Base-by-base conservation (phyloP, 108 stramenopile species). In the Stephanodiscus minutulus region DNA sequence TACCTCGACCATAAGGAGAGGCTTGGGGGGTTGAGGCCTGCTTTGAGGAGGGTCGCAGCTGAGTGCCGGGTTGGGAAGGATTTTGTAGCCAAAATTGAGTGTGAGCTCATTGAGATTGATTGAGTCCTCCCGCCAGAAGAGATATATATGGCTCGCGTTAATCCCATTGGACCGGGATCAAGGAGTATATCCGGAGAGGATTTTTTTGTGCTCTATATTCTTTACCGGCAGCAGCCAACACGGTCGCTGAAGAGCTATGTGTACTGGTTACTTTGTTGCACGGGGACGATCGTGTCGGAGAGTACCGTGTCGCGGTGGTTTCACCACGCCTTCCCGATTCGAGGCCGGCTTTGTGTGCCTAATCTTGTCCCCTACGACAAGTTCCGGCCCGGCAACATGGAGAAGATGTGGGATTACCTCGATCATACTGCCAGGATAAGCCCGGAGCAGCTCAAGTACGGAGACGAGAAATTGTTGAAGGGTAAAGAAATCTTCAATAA, bases 381-480 rank as follows among this genome's bases (percentile, higher is more conserved):
- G 35, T 61, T 61, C 60, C 2, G 60, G 18, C 60, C 60, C 4
- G 33, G 3, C 10, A 61, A 61, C 35, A 35, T 61, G 5, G 18
- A 12, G 7, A 37, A 35, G 31, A 31, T 31, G 35, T 18, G 18
- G 20, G 60, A 61, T 1, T 61, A 61, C 9, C 18, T 61, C 5
- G 37, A 28, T n/a, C n/a, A n/a, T n/a, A n/a, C n/a, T n/a, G n/a
- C n/a, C n/a, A n/a, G n/a, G n/a, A n/a, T n/a, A n/a, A n/a, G n/a
- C n/a, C n/a, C n/a, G n/a, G n/a, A n/a, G n/a, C n/a, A n/a, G n/a
- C n/a, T n/a, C n/a, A n/a, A n/a, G n/a, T n/a, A n/a, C n/a, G n/a
- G n/a, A n/a, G n/a, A n/a, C n/a, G n/a, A n/a, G n/a, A n/a, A n/a
- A n/a, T n/a, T n/a, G n/a, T n/a, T n/a, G n/a, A n/a, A n/a, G n/a